A percentile compares a stretch with the other conserved stretches of the same genome.
phyloP scores from a whole-genome alignment of 1,284 basidiomycete species.

The Malassezia globosa region DNA sequence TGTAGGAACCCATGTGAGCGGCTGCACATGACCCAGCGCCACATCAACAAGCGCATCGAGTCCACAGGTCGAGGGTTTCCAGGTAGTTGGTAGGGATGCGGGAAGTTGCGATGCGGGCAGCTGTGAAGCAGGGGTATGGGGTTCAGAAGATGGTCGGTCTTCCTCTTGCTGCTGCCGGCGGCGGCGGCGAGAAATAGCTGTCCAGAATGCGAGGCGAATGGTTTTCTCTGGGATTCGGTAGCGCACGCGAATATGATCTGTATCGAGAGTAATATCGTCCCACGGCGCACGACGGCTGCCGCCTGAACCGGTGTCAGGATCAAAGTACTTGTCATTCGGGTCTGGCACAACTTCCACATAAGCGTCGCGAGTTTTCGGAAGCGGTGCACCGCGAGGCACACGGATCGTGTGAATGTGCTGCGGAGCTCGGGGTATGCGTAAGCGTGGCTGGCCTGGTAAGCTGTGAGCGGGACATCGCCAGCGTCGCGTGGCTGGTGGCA shows the following conservation, averaged over 20 bases:
- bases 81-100: background rate
- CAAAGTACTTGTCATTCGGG: constrained; percentile 41
- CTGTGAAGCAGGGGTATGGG: background rate
- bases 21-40: background rate
- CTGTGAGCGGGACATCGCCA: constrained; percentile 99
- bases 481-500: constrained; percentile 77
- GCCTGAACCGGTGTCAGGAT: constrained; percentile 18
- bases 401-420: constrained; percentile 20
- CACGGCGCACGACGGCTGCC: constrained; percentile 20
- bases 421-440: constrained; percentile 25
- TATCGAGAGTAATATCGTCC: constrained; percentile 48
- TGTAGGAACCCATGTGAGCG: background rate
- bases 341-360: constrained; percentile 67
- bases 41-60: constrained; percentile 8
- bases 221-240: constrained; percentile 89
- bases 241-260: constrained; percentile 20
- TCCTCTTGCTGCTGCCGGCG: background rate
- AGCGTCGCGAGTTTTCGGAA: constrained; percentile 61
- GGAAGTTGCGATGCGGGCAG: background rate
- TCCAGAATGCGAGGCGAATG: constrained; percentile 90
- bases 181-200: background rate
- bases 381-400: constrained; percentile 49
- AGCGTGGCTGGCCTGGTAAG: constrained; percentile 56
- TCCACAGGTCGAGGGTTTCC: too few species aligned
- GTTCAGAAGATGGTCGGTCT: background rate